These are phyloP conservation scores for Nasturtium officinale DNA, from an alignment of 345 rosid genomes.

Conservation along the genomic window DNA sequence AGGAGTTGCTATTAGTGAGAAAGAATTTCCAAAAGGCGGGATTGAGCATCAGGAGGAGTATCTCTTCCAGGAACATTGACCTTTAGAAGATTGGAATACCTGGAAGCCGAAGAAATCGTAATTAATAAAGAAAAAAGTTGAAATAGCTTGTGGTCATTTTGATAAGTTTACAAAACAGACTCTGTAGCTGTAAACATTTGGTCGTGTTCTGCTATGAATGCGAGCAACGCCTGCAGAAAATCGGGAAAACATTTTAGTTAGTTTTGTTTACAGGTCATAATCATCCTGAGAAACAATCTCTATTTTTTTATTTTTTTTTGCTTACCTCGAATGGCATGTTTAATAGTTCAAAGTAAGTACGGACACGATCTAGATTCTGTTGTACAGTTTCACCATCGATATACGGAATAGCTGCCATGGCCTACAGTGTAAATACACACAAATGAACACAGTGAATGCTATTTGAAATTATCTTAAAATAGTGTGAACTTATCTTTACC, in stretches of 20 bases:
- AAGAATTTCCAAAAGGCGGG: constrained; percentile 65
- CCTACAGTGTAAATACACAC: constrained; percentile 51
- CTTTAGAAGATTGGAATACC: constrained; percentile 78
- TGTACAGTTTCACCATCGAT: constrained; percentile 75
- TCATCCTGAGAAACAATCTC: constrained; percentile 1
- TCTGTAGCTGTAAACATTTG: constrained; percentile 69
- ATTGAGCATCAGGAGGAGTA: constrained; percentile 73
- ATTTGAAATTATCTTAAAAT: background rate
- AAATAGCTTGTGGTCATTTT: background rate
- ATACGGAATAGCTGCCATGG: constrained; percentile 90
- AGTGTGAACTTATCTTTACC: constrained; percentile 48
- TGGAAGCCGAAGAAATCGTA: constrained; percentile 38
- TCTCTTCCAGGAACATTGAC: constrained; percentile 90
- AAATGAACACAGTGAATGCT: background rate
- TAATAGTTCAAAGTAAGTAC: constrained; percentile 83
- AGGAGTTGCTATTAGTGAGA: constrained; percentile 46
- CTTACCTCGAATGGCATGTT: constrained; percentile 96
- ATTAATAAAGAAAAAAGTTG: background rate
- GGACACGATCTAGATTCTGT: constrained; percentile 80
- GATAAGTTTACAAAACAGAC: constrained; percentile 50
- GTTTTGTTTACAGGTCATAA: background rate
- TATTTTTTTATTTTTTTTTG: background rate
- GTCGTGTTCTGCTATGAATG: constrained; percentile 78
- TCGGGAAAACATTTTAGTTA: constrained; percentile 1
- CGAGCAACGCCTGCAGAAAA: constrained; percentile 73